A percentile compares a stretch with the other conserved stretches of the same genome.
phyloP scores from a whole-genome alignment of 2,329 filamentous ascomycete species.

The Endocalyx cinctus region DNA sequence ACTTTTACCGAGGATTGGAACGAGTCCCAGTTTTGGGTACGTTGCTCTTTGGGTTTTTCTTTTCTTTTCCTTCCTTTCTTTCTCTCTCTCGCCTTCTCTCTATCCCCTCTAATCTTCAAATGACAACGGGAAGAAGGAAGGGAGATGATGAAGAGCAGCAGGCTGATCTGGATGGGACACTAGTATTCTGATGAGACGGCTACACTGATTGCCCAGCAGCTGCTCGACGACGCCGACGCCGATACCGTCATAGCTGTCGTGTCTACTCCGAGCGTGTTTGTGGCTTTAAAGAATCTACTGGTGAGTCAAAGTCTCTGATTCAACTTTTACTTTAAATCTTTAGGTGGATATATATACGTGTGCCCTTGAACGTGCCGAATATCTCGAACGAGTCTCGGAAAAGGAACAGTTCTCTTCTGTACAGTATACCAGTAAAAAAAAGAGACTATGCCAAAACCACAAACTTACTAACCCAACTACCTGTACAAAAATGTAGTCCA shows the following conservation, averaged over 20 bases:
- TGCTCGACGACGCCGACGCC: slow-evolving; percentile 57
- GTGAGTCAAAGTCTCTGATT: slow-evolving; percentile 43
- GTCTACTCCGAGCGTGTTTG: slow-evolving; percentile 72
- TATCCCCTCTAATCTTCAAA: no score
- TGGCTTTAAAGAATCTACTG: slow-evolving; percentile 68
- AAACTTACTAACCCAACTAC: no score
- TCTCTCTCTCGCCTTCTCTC: no score
- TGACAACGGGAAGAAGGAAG: no score
- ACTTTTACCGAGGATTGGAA: slow-evolving; percentile 79
- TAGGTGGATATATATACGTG: slow-evolving; percentile 61
- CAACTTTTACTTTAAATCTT: no score
- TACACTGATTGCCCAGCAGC: slow-evolving; percentile 54
- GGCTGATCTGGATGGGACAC: no score
- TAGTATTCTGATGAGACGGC: slow-evolving; percentile 73
- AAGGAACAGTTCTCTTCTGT: no score
- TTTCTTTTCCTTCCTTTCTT: neutral
- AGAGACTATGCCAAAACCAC: no score
- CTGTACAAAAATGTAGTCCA: no score
- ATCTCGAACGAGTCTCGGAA: slow-evolving; percentile 71
- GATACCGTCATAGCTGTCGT: slow-evolving; percentile 63
- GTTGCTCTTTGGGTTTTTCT: slow-evolving; percentile 14
- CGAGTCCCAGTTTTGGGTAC: slow-evolving; percentile 76
- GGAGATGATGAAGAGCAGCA: no score
- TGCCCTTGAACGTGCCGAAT: slow-evolving; percentile 69
- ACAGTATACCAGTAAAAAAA: no score